Evolutionary conservation across 768 basidiomycete species (phyloP).

Genomic region (Rhodocollybia butyracea): DNA sequence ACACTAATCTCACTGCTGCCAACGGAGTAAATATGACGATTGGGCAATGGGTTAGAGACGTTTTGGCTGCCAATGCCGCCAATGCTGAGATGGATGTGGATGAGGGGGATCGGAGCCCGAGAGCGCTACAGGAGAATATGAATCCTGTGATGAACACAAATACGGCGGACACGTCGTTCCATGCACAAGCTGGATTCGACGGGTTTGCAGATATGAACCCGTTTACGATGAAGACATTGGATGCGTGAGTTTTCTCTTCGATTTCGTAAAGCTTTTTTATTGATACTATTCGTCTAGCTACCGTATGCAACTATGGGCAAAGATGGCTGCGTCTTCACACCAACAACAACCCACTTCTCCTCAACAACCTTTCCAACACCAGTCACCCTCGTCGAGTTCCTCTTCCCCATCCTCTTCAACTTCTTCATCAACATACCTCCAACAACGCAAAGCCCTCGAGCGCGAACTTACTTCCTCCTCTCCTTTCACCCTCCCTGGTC

Average conservation of each 20-base stretch:
- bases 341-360: slow-evolving; percentile 10
- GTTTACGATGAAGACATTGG: slow-evolving; percentile 85
- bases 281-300: slow-evolving; percentile 37
- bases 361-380: slow-evolving; percentile 7
- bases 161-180: too few species aligned
- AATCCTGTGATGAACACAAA: slow-evolving; percentile 63
- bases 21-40: not conserved
- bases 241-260: slow-evolving; percentile 51
- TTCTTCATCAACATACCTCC: not conserved
- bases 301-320: slow-evolving; percentile 90
- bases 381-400: slow-evolving; percentile 24
- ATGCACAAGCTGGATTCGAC: slow-evolving; percentile 75
- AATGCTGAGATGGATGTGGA: slow-evolving; percentile 4
- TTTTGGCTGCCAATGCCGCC: slow-evolving; percentile 6
- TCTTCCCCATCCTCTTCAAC: not conserved
- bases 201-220: slow-evolving; percentile 76
- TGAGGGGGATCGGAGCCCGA: slow-evolving; percentile 21
- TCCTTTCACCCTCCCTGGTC: slow-evolving; percentile 2
- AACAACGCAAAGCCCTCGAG: slow-evolving; percentile 10
- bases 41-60: slow-evolving; percentile 8
- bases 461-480: slow-evolving; percentile 1
- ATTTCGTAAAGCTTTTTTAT: slow-evolving; percentile 7
- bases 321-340: slow-evolving; percentile 73
- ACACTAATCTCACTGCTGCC: slow-evolving; percentile 22
- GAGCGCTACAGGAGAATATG: slow-evolving; percentile 67